phyloP scores from a whole-genome alignment of 2,329 filamentous ascomycete species.

The Colletotrichum sp. region DNA sequence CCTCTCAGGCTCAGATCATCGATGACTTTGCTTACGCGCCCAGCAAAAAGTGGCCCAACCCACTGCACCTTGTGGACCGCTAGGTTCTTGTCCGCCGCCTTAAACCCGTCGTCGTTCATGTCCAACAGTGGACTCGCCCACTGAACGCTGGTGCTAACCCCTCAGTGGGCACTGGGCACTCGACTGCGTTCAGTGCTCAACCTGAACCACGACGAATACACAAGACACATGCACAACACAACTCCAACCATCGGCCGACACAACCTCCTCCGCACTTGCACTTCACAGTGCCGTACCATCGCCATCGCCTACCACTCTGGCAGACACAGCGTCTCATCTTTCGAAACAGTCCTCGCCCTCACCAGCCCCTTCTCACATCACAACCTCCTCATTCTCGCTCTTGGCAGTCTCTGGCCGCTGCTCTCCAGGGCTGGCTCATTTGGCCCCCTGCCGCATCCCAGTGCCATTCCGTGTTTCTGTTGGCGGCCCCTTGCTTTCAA shows the following conservation, averaged over 20 bases:
- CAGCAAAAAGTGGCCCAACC: not conserved
- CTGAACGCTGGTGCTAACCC: not conserved
- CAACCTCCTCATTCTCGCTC: not conserved
- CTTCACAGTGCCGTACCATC: not conserved
- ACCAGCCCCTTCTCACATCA: not conserved
- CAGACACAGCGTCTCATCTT: conserved; percentile 8
- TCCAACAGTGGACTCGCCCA: not conserved
- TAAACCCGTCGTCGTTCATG: not conserved
- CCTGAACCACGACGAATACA: not conserved
- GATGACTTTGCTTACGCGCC: not conserved
- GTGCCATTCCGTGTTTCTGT: conserved; percentile 6
- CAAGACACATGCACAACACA: not conserved
- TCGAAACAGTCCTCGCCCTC: conserved; percentile 2
- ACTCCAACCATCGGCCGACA: not conserved
- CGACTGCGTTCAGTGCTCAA: not conserved
- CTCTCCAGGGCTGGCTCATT: not conserved
- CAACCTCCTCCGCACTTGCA: not conserved
- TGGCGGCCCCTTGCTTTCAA: not conserved
- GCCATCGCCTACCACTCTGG: not conserved
- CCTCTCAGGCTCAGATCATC: not conserved
- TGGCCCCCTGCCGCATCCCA: conserved; percentile 1
- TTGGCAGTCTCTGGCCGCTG: not conserved
- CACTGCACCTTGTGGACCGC: not conserved
- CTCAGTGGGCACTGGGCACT: not conserved
- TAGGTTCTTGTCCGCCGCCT: not conserved